Conservation (phyloP, 2,329 filamentous ascomycete species). For the Colletotrichum sp. region DNA sequence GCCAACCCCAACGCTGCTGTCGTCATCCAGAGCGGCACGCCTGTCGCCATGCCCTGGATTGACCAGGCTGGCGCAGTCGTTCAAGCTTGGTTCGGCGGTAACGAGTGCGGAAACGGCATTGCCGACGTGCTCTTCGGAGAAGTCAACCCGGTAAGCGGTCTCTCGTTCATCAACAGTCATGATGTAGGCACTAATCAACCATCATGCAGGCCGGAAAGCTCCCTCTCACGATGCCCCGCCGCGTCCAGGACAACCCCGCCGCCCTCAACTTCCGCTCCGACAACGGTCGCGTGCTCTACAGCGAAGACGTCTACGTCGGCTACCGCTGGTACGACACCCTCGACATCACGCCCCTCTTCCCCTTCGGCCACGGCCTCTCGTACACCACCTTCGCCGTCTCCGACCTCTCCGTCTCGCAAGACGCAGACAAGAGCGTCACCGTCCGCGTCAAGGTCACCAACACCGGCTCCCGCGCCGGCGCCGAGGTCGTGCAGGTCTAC, state of each 20-base stretch:
- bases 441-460: slow-evolving; percentile 51
- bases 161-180: rapidly evolving
- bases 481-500: slow-evolving; percentile 35
- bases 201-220: slow-evolving; percentile 70
- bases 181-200: not conserved
- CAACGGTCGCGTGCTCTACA: slow-evolving; percentile 69
- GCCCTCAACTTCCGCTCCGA: slow-evolving; percentile 72
- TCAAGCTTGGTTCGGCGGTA: slow-evolving; percentile 32
- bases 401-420: slow-evolving; percentile 43
- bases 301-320: slow-evolving; percentile 75
- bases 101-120: slow-evolving; percentile 28
- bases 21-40: slow-evolving; percentile 65
- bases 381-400: slow-evolving; percentile 68
- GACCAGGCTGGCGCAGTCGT: slow-evolving; percentile 43
- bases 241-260: slow-evolving; percentile 70
- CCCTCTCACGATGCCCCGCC: slow-evolving; percentile 70
- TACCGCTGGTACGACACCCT: slow-evolving; percentile 71
- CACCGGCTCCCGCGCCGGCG: slow-evolving; percentile 27
- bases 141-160: slow-evolving; percentile 40
- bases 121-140: slow-evolving; percentile 30
- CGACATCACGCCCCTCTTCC: slow-evolving; percentile 57
- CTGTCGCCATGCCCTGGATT: slow-evolving; percentile 54
- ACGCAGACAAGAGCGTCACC: slow-evolving; percentile 24
- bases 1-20: slow-evolving; percentile 64
- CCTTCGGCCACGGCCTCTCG: slow-evolving; percentile 72